phyloP scores from a whole-genome alignment of 2,329 filamentous ascomycete genomes.

The Ophiostoma ulmi region DNA sequence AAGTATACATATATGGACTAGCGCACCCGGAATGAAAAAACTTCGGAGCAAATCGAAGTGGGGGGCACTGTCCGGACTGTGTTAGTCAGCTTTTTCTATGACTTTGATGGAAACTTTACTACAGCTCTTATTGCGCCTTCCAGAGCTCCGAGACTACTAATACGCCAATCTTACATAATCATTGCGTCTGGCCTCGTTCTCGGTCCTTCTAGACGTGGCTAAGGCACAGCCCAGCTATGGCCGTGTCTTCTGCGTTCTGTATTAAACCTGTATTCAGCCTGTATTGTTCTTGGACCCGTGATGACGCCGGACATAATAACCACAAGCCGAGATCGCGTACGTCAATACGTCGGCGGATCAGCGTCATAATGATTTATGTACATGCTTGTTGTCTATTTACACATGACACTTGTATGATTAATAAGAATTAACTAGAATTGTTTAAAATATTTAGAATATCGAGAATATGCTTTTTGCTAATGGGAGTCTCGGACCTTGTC shows the following conservation, averaged over 20 bases:
- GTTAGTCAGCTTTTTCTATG: not conserved
- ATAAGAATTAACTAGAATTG: too few relatives aligned
- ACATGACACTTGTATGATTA: too few relatives aligned
- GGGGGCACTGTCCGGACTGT: not conserved
- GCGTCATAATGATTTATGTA: not conserved
- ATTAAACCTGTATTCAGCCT: not conserved
- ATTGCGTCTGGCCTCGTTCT: not conserved
- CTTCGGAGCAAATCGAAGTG: constrained; percentile 7
- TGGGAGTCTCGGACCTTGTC: not conserved
- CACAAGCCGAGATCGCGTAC: not conserved
- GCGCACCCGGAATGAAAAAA: constrained; percentile 3
- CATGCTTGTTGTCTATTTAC: too few relatives aligned
- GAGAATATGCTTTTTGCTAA: too few relatives aligned
- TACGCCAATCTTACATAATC: not conserved
- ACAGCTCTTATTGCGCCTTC: not conserved
- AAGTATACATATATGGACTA: not conserved
- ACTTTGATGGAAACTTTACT: not conserved
- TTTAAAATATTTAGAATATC: too few relatives aligned
- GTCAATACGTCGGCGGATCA: not conserved
- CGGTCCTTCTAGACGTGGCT: not conserved
- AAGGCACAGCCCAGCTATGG: constrained; percentile 4
- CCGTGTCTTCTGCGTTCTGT: not conserved
- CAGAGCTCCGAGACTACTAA: not conserved
- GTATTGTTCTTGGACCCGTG: not conserved
- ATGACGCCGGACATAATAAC: not conserved